Base-by-base conservation (phyloP, 805 yeast species). In the Henningerozyma blattae region DNA sequence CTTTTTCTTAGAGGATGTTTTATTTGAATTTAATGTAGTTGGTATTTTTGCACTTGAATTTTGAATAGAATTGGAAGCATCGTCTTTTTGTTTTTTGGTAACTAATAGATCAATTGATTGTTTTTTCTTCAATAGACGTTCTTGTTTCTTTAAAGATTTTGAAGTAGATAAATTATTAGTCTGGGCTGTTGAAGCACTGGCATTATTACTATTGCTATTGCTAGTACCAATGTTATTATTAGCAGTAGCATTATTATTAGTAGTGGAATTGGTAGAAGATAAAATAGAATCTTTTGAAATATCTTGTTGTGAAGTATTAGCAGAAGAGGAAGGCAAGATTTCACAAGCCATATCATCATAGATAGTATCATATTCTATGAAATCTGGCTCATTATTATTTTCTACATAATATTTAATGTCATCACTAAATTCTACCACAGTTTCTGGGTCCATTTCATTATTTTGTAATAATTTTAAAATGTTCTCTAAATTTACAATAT, bases 351-450 rank as follows among this genome's bases (percentile, higher is more conserved):
- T 68, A 39, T 77, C 84, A 45, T 91, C 96, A 58, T 89, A 91
- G 40, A 89, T 72, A 12, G 84, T 86, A 46, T 87, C 95, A 56
- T 89, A 94, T 50, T 86, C 96, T 22, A 87, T 79, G 55, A 86
- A 89, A 48, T 87, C 95, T 4, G 77, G 87, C 36, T 86, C 95
- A 56, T 81, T 91, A 52, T 89, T 89, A 42, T 85, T 81, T 46
- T 91, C 97, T 20, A 91, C 91, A 56, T 84, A 87, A 61, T 91
- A 89, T 45, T 73, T 82, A 54, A 89, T 81, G 55, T 89, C 97
- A 34, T 89, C 97, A 52, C 78, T 77, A 37, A 85, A 72, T 16
- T 68, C 77, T 46, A 77, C 77, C 8, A 89, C 74, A 33, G 72
- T 70, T 15, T 81, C 93, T 2, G 86, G 79, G 25, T 78, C 85